Percentiles rank a stretch among this genome's conserved stretches.
Conservation (phyloP, 257 asterid genomes). For the Solanum sparsipilum region DNA sequence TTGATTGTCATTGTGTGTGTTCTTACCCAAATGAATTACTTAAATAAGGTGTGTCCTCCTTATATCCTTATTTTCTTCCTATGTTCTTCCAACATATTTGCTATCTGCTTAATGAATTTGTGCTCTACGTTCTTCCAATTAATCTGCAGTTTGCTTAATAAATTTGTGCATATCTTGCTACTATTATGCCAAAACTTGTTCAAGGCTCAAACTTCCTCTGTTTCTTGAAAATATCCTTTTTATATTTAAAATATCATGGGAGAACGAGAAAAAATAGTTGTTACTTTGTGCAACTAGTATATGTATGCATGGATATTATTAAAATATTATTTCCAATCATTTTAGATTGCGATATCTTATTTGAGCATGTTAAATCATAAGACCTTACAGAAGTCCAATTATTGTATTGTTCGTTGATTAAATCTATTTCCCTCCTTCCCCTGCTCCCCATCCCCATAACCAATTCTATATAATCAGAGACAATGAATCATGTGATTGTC, state of each 20-base stretch:
- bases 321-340: no score
- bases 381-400: no score
- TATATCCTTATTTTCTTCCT: neutral
- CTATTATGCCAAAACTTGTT: neutral
- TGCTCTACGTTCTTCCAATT: neutral
- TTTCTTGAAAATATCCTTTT: neutral
- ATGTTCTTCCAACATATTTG: neutral
- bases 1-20: slow-evolving; percentile 60
- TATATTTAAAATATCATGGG: neutral
- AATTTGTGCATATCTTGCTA: neutral
- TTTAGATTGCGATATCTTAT: no score
- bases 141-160: neutral
- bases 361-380: no score
- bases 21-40: slow-evolving; percentile 84
- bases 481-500: no score
- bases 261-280: neutral
- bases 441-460: no score
- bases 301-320: no score
- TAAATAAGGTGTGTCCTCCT: slow-evolving; percentile 55
- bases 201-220: neutral
- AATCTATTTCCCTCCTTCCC: no score
- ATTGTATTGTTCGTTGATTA: no score
- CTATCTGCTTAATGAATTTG: neutral
- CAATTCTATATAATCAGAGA: no score
- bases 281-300: neutral